Conservation (phyloP, 1,284 basidiomycete genomes). For the Boletus smithii region DNA sequence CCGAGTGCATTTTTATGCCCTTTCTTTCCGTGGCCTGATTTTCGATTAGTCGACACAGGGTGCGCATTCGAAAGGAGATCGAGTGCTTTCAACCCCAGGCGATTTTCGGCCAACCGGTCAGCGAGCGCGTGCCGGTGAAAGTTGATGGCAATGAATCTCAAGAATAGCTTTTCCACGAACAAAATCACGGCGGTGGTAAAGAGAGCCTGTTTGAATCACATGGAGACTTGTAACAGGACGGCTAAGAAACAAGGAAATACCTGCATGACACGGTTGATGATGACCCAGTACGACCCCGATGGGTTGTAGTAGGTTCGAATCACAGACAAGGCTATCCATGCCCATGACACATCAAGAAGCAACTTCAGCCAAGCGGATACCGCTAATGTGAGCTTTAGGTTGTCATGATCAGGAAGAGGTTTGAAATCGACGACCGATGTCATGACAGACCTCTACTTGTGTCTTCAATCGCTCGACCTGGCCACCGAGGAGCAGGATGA, state of each 20-base stretch:
- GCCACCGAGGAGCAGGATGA: slow-evolving; percentile 55
- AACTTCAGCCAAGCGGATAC: slow-evolving; percentile 71
- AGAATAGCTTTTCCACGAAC: slow-evolving; percentile 65
- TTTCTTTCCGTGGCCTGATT: slow-evolving; percentile 36
- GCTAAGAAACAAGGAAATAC: slow-evolving; percentile 32
- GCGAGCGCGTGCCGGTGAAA: slow-evolving; percentile 73
- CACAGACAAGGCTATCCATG: slow-evolving; percentile 67
- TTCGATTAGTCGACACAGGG: slow-evolving; percentile 34
- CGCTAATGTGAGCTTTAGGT: slow-evolving; percentile 58
- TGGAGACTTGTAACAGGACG: slow-evolving; percentile 1
- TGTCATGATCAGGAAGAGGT: background rate
- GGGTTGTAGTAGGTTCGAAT: slow-evolving; percentile 57
- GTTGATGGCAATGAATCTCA: slow-evolving; percentile 74
- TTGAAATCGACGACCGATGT: background rate
- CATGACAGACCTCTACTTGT: slow-evolving; percentile 54
- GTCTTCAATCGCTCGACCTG: slow-evolving; percentile 62
- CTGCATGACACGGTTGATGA: slow-evolving; percentile 69
- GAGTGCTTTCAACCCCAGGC: slow-evolving; percentile 62
- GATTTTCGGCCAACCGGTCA: slow-evolving; percentile 68
- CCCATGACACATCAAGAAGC: slow-evolving; percentile 59
- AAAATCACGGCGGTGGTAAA: slow-evolving; percentile 63
- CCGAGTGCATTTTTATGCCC: slow-evolving; percentile 32
- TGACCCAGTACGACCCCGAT: slow-evolving; percentile 61
- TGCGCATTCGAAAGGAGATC: slow-evolving; percentile 67
- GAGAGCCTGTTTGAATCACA: slow-evolving; percentile 44